These are phyloP conservation scores for Aureobasidium melanogenum DNA, from an alignment of 2,329 filamentous ascomycete species.

Conservation along the genomic window DNA sequence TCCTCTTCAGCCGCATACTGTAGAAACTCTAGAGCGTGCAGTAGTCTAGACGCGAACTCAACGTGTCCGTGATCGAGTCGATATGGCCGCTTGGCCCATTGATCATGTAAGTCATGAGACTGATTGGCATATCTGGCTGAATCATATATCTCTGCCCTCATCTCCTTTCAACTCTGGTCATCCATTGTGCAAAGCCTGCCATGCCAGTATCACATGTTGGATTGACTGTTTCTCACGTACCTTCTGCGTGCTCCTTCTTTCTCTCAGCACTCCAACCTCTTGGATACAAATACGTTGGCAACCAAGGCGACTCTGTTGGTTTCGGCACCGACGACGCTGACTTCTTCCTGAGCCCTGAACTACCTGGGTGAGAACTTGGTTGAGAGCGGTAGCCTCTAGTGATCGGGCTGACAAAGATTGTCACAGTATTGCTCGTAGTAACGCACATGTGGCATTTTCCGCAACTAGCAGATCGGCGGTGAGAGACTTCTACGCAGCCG, in stretches of 20 bases:
- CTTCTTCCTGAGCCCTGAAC: slow-evolving; percentile 55
- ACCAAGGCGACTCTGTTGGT: slow-evolving; percentile 52
- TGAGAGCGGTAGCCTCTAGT: background rate
- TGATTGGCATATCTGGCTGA: background rate
- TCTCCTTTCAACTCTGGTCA: background rate
- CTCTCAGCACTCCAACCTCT: slow-evolving; percentile 69
- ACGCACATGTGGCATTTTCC: slow-evolving; percentile 57
- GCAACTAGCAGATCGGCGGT: slow-evolving; percentile 59
- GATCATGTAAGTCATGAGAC: background rate
- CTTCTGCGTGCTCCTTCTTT: slow-evolving; percentile 76
- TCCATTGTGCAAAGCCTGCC: background rate
- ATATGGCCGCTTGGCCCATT: background rate
- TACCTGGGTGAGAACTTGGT: background rate
- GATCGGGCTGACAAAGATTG: background rate
- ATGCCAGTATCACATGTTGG: slow-evolving; percentile 58
- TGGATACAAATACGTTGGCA: slow-evolving; percentile 62
- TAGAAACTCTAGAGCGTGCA: slow-evolving; percentile 8
- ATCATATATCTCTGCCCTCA: background rate
- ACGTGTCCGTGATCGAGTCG: slow-evolving; percentile 9
- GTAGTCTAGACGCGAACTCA: background rate
- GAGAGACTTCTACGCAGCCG: slow-evolving; percentile 61
- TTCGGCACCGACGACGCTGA: slow-evolving; percentile 53
- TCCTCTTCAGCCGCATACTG: background rate
- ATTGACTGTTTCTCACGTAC: slow-evolving; percentile 65
- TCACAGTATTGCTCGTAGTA: slow-evolving; percentile 40